Evolutionary conservation across 2,329 filamentous ascomycete species (phyloP).

Genomic region (Arthrobotrys iridis): DNA sequence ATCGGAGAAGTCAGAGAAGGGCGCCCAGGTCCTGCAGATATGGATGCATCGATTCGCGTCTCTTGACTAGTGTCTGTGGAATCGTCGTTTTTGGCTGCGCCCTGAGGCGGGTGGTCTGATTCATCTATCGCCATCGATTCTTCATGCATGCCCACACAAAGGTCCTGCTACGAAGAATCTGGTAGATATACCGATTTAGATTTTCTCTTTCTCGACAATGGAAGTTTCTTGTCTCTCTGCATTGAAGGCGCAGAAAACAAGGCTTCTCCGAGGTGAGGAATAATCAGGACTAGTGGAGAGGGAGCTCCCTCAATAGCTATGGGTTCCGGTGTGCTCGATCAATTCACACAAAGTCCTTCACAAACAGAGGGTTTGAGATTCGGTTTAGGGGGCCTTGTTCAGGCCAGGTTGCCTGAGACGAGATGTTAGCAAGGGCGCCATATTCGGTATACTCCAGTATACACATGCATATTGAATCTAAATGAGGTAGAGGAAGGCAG

Average conservation of each 20-base stretch:
- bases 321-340: not conserved
- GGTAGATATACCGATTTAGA: constrained; percentile 3
- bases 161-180: not conserved
- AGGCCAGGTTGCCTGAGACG: not conserved
- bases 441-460: not conserved
- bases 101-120: constrained; percentile 7
- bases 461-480: not conserved
- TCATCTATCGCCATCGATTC: constrained; percentile 26
- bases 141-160: constrained; percentile 5
- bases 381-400: not conserved
- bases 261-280: not conserved
- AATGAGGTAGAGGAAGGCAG: not conserved
- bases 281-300: not conserved
- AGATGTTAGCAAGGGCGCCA: not conserved
- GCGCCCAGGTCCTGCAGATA: constrained; percentile 22
- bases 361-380: not conserved
- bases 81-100: constrained; percentile 2
- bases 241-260: constrained; percentile 23
- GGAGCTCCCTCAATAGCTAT: not conserved
- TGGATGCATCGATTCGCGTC: constrained; percentile 37
- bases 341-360: not conserved
- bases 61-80: not conserved
- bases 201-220: not conserved
- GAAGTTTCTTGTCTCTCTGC: constrained; percentile 1
- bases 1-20: constrained; percentile 32